Base-by-base conservation (phyloP, 2,329 filamentous ascomycete genomes). In the Elsinoe arachidis region DNA sequence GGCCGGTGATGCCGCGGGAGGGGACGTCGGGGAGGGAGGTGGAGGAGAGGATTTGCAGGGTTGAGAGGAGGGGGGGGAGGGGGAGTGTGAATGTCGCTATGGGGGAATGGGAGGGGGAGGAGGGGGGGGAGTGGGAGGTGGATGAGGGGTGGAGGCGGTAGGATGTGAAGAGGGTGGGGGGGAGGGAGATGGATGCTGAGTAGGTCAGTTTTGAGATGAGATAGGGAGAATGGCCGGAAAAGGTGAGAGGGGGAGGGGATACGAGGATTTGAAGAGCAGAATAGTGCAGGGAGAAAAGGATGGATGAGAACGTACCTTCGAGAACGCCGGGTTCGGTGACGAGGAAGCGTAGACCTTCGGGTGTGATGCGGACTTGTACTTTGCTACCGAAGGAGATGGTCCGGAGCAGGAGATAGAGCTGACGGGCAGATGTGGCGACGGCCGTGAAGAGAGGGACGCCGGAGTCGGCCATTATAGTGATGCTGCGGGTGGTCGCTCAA, bases 41-140 rank as follows among this genome's bases (percentile, higher is more conserved):
- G 51, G 91, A 82, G 52, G 90, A 90, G 67, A 99, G 95, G 52
- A 99, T 97, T 67, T 96, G 92, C 6, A 99, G 79, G 0, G 92
- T 95, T 73, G 97, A 93, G 55, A 99, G 82, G 2, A 99, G 80
- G 15, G 92, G 88, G 3, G 86, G 80, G 7, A 99, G 81, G 1
- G 90, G 93, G 62, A 97, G 86, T 68, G 95, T 86, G 68, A 99
- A 99, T 54, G 80, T 82, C n/a, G n/a, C n/a, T 6, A 88, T 85
- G 30, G 82, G 78, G 3, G 76, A 68, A 15, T 69, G 61, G 7
- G 69, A 60, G 5, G 72, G 65, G 21, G 78, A 71, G 41, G 72
- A 68, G 63, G 66, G 61, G 73, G 17, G 75, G 73, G 12, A 73
- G 69, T 3, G 39, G 3, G 39, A 3, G 14, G 19, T n/a, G n/a